Conservation (phyloP, 2,329 filamentous ascomycete genomes). For the Calonectria pauciramosa region DNA sequence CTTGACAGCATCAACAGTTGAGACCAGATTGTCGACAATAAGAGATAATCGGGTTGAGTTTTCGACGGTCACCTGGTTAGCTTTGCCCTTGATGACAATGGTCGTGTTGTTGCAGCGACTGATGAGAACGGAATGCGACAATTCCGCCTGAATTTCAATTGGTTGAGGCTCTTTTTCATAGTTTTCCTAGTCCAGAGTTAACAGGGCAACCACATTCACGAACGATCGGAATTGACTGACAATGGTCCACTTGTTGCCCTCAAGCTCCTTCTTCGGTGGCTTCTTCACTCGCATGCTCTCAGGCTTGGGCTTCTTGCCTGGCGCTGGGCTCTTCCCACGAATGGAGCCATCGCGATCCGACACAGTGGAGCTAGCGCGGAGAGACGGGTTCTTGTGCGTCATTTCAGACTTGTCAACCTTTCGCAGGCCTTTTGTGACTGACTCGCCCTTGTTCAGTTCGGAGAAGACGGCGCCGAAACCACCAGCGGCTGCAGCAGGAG, state of each 20-base stretch:
- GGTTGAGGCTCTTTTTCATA: conserved; percentile 82
- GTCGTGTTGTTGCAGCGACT: conserved; percentile 92
- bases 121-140: conserved; percentile 92
- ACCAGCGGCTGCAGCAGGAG: conserved; percentile 52
- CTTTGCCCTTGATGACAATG: conserved; percentile 91
- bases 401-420: conserved; percentile 97
- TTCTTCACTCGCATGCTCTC: conserved; percentile 89
- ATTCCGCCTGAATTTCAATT: conserved; percentile 84
- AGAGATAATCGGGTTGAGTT: conserved; percentile 88
- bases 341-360: conserved; percentile 68
- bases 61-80: conserved; percentile 96
- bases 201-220: conserved; percentile 3
- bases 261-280: conserved; percentile 82
- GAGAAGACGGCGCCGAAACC: conserved; percentile 92
- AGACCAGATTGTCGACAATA: conserved; percentile 90
- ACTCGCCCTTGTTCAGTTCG: conserved; percentile 88
- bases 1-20: conserved; percentile 95
- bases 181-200: conserved; percentile 75
- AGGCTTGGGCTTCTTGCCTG: conserved; percentile 88
- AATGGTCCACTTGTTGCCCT: conserved; percentile 94
- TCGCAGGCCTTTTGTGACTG: conserved; percentile 88
- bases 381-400: conserved; percentile 97
- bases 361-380: conserved; percentile 81
- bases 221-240: conserved; percentile 58
- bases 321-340: conserved; percentile 87